A percentile compares a stretch with the other conserved stretches of the same genome.
Conservation (phyloP, 768 basidiomycete species). For the Pleurotus citrinopileatus region DNA sequence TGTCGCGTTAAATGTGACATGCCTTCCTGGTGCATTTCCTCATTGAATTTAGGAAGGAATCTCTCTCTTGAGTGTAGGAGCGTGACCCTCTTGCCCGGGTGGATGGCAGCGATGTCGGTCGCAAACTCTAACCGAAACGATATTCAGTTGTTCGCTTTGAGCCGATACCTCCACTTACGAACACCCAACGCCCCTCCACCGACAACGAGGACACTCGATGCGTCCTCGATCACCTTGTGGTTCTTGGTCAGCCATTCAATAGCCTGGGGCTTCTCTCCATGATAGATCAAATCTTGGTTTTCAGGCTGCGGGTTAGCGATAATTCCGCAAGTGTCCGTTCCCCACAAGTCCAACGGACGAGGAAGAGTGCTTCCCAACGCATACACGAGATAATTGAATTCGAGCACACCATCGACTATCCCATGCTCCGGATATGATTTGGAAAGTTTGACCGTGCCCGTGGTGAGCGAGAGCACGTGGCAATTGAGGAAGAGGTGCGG, state of each 20-base stretch:
- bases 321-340: slow-evolving; percentile 15
- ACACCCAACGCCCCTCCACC: slow-evolving; percentile 76
- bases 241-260: slow-evolving; percentile 49
- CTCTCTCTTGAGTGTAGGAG: slow-evolving; percentile 56
- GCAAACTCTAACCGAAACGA: slow-evolving; percentile 48
- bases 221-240: slow-evolving; percentile 44
- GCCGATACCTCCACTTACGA: slow-evolving; percentile 37
- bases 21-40: slow-evolving; percentile 52
- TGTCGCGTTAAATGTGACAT: slow-evolving; percentile 15
- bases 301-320: slow-evolving; percentile 6
- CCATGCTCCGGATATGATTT: slow-evolving; percentile 45
- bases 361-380: slow-evolving; percentile 61
- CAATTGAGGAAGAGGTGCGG: slow-evolving; percentile 41
- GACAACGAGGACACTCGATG: slow-evolving; percentile 56
- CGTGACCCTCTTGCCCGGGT: slow-evolving; percentile 51
- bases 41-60: slow-evolving; percentile 54
- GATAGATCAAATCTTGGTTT: slow-evolving; percentile 19
- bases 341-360: slow-evolving; percentile 54
- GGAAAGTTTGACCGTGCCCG: slow-evolving; percentile 42
- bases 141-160: not conserved
- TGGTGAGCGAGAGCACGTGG: slow-evolving; percentile 35
- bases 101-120: slow-evolving; percentile 54
- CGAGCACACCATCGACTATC: slow-evolving; percentile 29
- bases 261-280: slow-evolving; percentile 45
- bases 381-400: slow-evolving; percentile 57